Base-by-base conservation (phyloP, 805 yeast species). In the Suhomyces sp. region DNA sequence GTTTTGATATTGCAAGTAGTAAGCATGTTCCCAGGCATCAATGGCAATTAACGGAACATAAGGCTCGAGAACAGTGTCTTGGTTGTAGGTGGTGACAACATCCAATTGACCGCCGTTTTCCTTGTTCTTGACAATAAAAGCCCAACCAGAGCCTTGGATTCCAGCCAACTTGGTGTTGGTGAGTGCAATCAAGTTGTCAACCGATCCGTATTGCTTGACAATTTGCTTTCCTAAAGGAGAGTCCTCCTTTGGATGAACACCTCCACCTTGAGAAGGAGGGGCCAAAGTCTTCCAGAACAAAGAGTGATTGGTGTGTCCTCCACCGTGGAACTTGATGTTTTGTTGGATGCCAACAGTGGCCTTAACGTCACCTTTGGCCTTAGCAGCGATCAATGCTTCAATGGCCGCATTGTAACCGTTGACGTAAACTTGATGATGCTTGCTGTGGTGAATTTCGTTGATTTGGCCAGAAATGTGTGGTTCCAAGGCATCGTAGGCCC, bases 11-110 rank as follows among this genome's bases (percentile, higher is more conserved):
- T 72, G 76, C 50, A 72, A 68, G 56, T 72, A 72, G 54, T 71
- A 72, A 38, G 76, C 76, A 47, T 72, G 76, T 50, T 72, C 76
- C 77, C 77, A 72, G 36, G 75, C 74, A 54, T 72, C 77, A 51
- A 72, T 71, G 12, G 75, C 76, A 42, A 72, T 58, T 53, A 71
- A 63, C 11, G 73, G 70, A 34, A 63, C 66, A 35, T 57, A 61
- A 7, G 70, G 65, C 8, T 65, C 69, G 16, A 65, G 58, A 13
- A 68, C 70, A 13, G 76, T 68, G 48, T 72, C 77, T 52, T 72
- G 77, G 50, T 72, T 70, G 35, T 58, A 54, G 36, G 76, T 68
- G 23, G 73, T 63, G 29, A 68, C 65, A 8, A 72, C 63, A 30
- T 69, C 76, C 46, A 71, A 54, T 10, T 38, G 39, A 35, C 66